Evolutionary conservation across 2,329 filamentous ascomycete species (phyloP).

Genomic region (Aspergillus pseudonomiae): DNA sequence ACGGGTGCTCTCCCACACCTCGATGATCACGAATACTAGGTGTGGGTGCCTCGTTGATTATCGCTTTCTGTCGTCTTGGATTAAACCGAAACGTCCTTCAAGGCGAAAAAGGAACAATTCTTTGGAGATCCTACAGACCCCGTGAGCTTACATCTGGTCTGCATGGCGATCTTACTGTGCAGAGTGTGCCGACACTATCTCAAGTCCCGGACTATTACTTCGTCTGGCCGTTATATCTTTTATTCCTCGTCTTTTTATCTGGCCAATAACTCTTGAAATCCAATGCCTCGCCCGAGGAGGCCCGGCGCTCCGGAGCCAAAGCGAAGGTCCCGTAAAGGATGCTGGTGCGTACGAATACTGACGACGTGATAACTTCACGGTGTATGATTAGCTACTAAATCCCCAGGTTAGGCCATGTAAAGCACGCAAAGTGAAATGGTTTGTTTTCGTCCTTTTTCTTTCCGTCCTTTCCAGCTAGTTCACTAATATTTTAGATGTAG

Average conservation of each 20-base stretch:
- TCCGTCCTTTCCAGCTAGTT: not conserved
- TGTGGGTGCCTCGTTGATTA: conserved; percentile 40
- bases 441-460: conserved; percentile 23
- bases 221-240: conserved; percentile 20
- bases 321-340: conserved; percentile 68
- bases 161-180: conserved; percentile 30
- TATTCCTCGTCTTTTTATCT: conserved; percentile 17
- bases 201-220: conserved; percentile 23
- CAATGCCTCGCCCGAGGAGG: conserved; percentile 68
- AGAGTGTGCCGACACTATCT: conserved; percentile 24
- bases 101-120: conserved; percentile 29
- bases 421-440: conserved; percentile 77
- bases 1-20: conserved; percentile 29
- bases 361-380: not conserved
- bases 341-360: conserved; percentile 56
- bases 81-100: conserved; percentile 32
- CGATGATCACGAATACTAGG: conserved; percentile 39
- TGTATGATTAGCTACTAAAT: not conserved
- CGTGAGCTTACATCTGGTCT: conserved; percentile 21
- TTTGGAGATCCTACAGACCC: conserved; percentile 10
- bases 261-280: conserved; percentile 25
- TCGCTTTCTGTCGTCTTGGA: conserved; percentile 40
- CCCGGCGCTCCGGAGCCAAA: conserved; percentile 66
- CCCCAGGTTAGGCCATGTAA: conserved; percentile 69
- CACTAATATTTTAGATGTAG: conserved; percentile 36